phyloP scores from a whole-genome alignment of 305 asterid species.

The Rubia tinctorum region DNA sequence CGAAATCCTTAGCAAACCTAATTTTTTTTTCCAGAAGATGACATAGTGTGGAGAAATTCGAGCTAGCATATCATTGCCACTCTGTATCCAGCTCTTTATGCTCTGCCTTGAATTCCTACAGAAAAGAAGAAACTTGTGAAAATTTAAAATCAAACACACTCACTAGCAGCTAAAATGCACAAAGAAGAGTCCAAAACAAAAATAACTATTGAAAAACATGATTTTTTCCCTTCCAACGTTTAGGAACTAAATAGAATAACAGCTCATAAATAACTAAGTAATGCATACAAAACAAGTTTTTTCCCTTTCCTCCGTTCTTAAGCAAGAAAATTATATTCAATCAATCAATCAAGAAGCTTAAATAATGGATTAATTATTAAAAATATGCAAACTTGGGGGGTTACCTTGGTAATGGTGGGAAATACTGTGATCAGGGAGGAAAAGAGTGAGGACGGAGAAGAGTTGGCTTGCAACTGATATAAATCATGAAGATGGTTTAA shows the following conservation, averaged over 20 bases:
- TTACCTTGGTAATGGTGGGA: conserved; percentile 56
- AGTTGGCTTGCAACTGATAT: too few species aligned
- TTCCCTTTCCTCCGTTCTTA: not conserved
- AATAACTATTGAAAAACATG: not conserved
- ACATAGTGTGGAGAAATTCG: conserved; percentile 64
- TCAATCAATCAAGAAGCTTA: not conserved
- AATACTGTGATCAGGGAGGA: conserved; percentile 46
- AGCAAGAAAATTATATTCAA: not conserved
- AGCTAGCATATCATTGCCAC: conserved; percentile 36
- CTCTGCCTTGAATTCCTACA: conserved; percentile 41
- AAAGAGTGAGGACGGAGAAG: conserved; percentile 61
- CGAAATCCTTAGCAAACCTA: conserved; percentile 32
- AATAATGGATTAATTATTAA: not conserved
- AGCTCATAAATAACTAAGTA: not conserved
- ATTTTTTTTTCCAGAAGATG: conserved; percentile 65
- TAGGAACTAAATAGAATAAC: not conserved
- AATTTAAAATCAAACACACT: not conserved
- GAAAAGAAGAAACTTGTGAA: not conserved
- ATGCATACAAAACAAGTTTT: not conserved
- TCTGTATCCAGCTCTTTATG: conserved; percentile 37
- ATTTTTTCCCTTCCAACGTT: not conserved
- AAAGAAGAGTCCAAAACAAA: not conserved
- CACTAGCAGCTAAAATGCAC: not conserved
- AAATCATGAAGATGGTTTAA: too few species aligned
- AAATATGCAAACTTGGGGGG: not conserved